Percentiles rank a stretch among this genome's conserved stretches.
Conservation (phyloP, 2,329 filamentous ascomycete genomes). For the Cryphonectria nitschkei region DNA sequence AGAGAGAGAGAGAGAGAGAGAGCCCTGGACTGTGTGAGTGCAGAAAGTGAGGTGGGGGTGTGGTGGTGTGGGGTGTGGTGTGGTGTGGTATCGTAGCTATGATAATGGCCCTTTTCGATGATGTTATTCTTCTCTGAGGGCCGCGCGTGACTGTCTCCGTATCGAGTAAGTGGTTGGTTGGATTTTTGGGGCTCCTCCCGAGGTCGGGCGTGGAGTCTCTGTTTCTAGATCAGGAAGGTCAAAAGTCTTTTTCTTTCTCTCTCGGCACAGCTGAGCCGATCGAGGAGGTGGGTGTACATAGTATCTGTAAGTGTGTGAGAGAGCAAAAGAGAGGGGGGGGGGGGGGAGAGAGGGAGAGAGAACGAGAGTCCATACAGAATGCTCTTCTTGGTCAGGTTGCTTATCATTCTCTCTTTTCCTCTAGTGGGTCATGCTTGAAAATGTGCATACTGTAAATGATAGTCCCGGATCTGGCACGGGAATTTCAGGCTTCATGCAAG, state of each 20-base stretch:
- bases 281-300: not conserved
- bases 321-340: not conserved
- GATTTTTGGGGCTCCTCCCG: not conserved
- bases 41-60: not conserved
- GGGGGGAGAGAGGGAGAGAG: too few relatives aligned
- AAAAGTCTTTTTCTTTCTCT: not conserved
- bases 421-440: not conserved
- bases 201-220: not conserved
- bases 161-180: slow-evolving; percentile 1
- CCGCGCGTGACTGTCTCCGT: not conserved
- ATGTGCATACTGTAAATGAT: not conserved
- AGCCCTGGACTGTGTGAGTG: too few relatives aligned
- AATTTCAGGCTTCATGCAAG: not conserved
- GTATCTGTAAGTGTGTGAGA: not conserved
- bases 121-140: not conserved
- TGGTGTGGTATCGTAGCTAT: not conserved
- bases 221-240: not conserved
- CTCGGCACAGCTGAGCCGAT: not conserved
- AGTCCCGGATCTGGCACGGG: not conserved
- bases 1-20: not conserved
- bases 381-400: not conserved
- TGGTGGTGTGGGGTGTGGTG: not conserved
- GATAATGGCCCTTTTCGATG: not conserved
- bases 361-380: too few relatives aligned
- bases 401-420: not conserved